phyloP scores from a whole-genome alignment of 2,329 filamentous ascomycete genomes.

The Bipolaris victoriae region DNA sequence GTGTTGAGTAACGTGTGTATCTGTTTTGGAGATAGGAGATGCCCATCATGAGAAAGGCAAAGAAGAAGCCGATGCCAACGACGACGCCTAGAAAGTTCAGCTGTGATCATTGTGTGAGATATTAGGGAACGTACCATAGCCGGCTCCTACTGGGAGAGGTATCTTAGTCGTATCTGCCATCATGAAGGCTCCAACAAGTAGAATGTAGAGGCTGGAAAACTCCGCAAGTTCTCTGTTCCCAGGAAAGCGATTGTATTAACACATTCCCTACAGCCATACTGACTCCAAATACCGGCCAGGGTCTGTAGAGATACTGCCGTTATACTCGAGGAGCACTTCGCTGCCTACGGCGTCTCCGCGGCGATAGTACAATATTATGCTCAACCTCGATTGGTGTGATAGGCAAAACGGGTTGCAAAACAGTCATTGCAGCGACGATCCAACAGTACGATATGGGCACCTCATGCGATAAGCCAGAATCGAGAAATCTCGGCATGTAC shows the following conservation, averaged over 20 bases:
- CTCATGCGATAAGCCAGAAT: slow-evolving; percentile 11
- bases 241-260: background rate
- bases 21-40: slow-evolving; percentile 48
- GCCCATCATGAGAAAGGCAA: slow-evolving; percentile 44
- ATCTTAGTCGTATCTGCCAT: slow-evolving; percentile 28
- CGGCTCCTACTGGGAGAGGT: slow-evolving; percentile 48
- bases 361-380: slow-evolving; percentile 3
- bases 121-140: slow-evolving; percentile 52
- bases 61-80: slow-evolving; percentile 56
- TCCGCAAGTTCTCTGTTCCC: background rate
- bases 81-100: slow-evolving; percentile 40
- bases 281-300: slow-evolving; percentile 8
- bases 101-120: background rate
- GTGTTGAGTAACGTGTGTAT: slow-evolving; percentile 49
- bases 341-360: slow-evolving; percentile 10
- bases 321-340: slow-evolving; percentile 1
- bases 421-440: slow-evolving; percentile 7
- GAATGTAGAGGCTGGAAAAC: background rate
- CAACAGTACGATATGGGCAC: background rate
- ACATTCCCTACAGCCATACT: background rate
- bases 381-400: slow-evolving; percentile 9
- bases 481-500: slow-evolving; percentile 1
- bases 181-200: slow-evolving; percentile 1
- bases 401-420: background rate
- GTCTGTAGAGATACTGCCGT: background rate